Base-by-base conservation (phyloP, 164 flowering plant genomes). In the Taxillus chinensis region DNA sequence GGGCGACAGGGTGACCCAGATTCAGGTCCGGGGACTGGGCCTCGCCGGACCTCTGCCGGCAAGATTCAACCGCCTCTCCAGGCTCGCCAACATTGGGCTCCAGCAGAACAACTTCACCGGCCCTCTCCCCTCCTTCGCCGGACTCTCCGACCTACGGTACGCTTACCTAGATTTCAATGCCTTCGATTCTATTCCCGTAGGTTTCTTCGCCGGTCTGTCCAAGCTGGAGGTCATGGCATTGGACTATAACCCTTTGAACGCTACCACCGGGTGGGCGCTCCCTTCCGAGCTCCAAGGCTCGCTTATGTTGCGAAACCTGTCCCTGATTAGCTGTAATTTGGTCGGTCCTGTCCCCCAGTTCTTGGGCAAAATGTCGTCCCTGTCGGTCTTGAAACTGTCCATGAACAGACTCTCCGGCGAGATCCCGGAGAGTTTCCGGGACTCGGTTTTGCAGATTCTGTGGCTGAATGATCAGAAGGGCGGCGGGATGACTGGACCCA, bases 381-480 rank as follows among this genome's bases (percentile, higher is more conserved):
- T 86, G n/a, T 39, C 59, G 3, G 73, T 66, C 27, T 66, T 86
- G 70, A 70, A 51, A 51, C 62, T 84, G 58, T 68, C 90, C 0
- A 55, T 59, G n/a, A 86, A 86, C 54, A 67, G 70, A 3, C 49
- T 84, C 41, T 65, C 80, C 9, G 92, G 92, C 12, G 72, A 16
- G 9, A 71, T 86, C 57, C 92, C 92, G 7, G 64, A 58, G 40
- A 79, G 71, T 60, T 77, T 83, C 37, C 63, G 57, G 0, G 78
- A 62, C 55, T 70, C 80, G 13, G 61, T 8, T 59, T 39, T 86
- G 79, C 76, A 71, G 73, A 65, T 62, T 12, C 73, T 86, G 14
- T 83, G 86, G 86, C 62, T 86, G 75, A 86, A 86, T 70, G 68
- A 79, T 43, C 92, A 83, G 65, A 14, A 15, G n/a, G 84, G 83